Base-by-base conservation (phyloP, 306 rosid species). In the Castanea crenata region DNA sequence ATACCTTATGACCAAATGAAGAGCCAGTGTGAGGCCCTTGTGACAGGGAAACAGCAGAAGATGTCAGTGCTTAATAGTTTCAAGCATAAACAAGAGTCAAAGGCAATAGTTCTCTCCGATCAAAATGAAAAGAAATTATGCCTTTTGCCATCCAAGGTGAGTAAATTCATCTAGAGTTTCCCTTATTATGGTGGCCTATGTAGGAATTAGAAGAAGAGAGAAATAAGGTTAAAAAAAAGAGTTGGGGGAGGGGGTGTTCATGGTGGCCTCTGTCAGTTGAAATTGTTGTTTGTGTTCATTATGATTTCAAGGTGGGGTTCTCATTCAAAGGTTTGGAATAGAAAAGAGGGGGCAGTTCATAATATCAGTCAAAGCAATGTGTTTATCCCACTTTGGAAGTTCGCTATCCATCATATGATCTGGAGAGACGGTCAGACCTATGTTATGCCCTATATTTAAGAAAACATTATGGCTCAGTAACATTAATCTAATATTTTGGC, bases 1-100 rank as follows among this genome's bases (percentile, higher is more conserved):
- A 77, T 93, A 69, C 91, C 98, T 69, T 95, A 91, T 71, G 97
- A 93, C 79, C 92, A 93, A 84, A 90, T 95, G 97, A 95, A 93
- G 89, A 88, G 88, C 83, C 99, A 91, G 81, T 93, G 99, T 38
- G 98, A 93, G 85, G 98, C 98, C 82, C 98, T 95, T 73, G 96
- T 87, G 52, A 85, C 85, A 0, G 97, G 96, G 52, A 93, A 90
- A 84, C 96, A 90, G 67, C 87, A 89, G 83, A 95, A 93, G 83
- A 91, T 93, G 98, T 88, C 98, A 56, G 88, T 89, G 80, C 96
- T 95, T 80, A 94, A 90, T 73, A 91, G 92, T 88, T 87, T 91
- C 90, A 88, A 91, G 83, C 89, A 90, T 74, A 89, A 83, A 71
- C 84, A 83, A 69, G 98, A 83, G 71, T 74, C 91, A 46, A 85